Conservation (phyloP, 176 grass and related monocot species). For the Themeda triandra region DNA sequence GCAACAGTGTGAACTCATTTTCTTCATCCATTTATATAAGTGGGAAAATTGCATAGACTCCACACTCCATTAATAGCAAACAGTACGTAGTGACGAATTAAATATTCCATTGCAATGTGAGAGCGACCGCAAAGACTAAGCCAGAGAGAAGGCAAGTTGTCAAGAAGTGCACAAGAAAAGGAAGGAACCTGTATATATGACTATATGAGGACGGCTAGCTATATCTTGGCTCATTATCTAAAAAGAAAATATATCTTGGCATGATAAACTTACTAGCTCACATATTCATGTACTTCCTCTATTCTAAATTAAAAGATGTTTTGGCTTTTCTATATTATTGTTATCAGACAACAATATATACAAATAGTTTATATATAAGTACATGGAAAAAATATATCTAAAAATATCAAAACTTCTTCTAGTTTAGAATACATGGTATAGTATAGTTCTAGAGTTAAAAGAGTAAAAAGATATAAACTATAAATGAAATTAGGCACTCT, state of each 20-base stretch:
- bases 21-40: neutral
- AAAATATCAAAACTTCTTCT: too few species aligned
- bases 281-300: too few species aligned
- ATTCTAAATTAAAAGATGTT: neutral
- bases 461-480: too few species aligned
- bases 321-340: neutral
- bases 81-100: neutral
- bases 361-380: too few species aligned
- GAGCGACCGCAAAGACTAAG: neutral
- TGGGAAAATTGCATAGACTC: neutral
- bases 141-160: neutral
- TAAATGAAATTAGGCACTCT: too few species aligned
- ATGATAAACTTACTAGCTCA: neutral
- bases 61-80: neutral
- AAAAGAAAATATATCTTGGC: neutral
- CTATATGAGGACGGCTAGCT: neutral
- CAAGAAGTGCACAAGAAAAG: neutral
- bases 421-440: too few species aligned
- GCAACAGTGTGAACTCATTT: neutral
- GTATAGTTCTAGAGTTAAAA: too few species aligned
- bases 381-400: too few species aligned
- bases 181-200: neutral
- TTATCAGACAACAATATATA: too few species aligned
- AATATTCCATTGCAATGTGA: neutral
- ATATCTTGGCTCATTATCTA: neutral